Percentiles rank a stretch among this genome's conserved stretches.
Conservation (phyloP, 2,329 filamentous ascomycete species). For the Alternaria gansuensis region DNA sequence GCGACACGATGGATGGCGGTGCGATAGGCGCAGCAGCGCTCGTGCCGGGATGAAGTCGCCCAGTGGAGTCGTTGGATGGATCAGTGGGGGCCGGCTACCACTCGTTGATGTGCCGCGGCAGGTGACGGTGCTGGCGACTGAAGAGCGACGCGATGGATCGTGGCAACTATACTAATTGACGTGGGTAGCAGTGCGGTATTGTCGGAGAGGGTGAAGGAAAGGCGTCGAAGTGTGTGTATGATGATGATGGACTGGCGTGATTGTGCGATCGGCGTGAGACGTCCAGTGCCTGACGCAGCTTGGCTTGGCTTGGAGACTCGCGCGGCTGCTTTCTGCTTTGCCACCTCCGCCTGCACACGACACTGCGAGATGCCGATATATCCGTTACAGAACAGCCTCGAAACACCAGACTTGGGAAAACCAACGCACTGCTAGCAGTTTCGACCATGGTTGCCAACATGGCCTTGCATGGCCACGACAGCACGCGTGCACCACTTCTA, state of each 20-base stretch:
- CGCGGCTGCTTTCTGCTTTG: constrained; percentile 31
- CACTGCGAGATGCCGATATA: constrained; percentile 21
- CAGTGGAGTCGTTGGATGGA: constrained; percentile 20
- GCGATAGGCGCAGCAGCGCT: constrained; percentile 37
- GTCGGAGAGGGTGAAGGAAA: constrained; percentile 20
- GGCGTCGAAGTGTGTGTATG: constrained; percentile 10
- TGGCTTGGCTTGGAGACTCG: constrained; percentile 19
- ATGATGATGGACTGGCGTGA: constrained; percentile 16
- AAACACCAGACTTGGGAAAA: constrained; percentile 7
- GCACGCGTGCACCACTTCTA: constrained; percentile 16
- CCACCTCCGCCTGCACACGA: constrained; percentile 35
- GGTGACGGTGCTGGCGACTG: constrained; percentile 24
- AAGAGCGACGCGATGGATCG: constrained; percentile 26
- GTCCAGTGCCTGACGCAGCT: constrained; percentile 30
- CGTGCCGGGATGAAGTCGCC: constrained; percentile 29
- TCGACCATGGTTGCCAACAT: constrained; percentile 12
- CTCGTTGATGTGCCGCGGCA: constrained; percentile 33
- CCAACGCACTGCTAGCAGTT: constrained; percentile 16
- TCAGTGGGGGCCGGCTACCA: constrained; percentile 34
- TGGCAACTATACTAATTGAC: constrained; percentile 13
- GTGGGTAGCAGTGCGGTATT: constrained; percentile 19
- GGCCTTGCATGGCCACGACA: constrained; percentile 24
- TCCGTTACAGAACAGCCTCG: constrained; percentile 21
- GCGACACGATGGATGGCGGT: constrained; percentile 22
- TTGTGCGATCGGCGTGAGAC: constrained; percentile 33